A percentile compares a stretch with the other conserved stretches of the same genome.
Evolutionary conservation across 106 monocot genomes (phyloP).

Genomic region (Allium cepa): DNA sequence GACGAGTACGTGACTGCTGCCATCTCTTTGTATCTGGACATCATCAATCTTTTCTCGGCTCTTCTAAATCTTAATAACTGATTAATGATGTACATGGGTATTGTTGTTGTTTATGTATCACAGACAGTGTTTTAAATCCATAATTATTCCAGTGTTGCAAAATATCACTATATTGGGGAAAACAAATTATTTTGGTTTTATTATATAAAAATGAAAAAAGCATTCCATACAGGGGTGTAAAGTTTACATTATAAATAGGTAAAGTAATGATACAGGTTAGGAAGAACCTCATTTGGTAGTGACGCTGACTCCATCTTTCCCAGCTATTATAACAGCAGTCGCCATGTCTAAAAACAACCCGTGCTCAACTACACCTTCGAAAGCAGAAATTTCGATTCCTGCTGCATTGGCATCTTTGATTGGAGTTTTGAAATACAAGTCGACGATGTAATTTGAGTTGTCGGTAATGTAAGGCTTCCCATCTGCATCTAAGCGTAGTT

Average conservation of each 20-base stretch:
- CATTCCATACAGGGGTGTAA: too few species aligned
- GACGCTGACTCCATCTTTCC: constrained; percentile 64
- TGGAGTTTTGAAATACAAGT: constrained; percentile 86
- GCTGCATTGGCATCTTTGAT: constrained; percentile 68
- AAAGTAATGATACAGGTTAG: neutral
- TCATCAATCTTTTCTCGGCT: constrained; percentile 52
- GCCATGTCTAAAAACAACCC: constrained; percentile 93
- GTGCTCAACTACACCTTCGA: constrained; percentile 96
- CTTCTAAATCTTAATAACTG: neutral
- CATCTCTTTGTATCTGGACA: constrained; percentile 45
- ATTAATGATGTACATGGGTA: too few species aligned
- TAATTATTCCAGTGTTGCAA: too few species aligned
- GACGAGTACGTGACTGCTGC: constrained; percentile 48
- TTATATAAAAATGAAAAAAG: too few species aligned
- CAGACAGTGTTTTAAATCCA: too few species aligned
- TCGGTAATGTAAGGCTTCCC: constrained; percentile 87
- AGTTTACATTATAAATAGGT: too few species aligned
- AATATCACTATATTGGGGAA: too few species aligned
- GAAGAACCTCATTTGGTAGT: constrained; percentile 46
- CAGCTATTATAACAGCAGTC: constrained; percentile 85
- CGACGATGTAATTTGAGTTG: constrained; percentile 93
- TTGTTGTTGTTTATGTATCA: too few species aligned
- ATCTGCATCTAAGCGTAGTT: constrained; percentile 69
- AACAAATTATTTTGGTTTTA: too few species aligned
- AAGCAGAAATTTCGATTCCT: constrained; percentile 68